Conservation (phyloP, 2,329 filamentous ascomycete genomes). For the Rhinocladiella similis region DNA sequence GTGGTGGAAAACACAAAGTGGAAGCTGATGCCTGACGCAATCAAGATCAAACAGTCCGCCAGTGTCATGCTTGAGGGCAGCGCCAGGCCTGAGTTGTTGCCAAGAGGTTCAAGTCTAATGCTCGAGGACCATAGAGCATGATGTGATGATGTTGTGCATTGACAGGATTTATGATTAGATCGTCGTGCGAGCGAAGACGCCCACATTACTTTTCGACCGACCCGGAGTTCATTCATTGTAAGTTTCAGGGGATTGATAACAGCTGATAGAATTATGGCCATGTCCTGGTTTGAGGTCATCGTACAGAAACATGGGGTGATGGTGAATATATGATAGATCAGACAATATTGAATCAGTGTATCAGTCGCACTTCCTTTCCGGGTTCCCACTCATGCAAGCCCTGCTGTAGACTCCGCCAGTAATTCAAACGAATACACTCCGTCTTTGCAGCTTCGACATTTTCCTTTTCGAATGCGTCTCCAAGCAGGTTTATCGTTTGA, state of each 20-base stretch:
- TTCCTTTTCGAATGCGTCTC: conserved; percentile 63
- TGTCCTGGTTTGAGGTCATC: not conserved
- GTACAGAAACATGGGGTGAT: not conserved
- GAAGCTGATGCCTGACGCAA: conserved; percentile 18
- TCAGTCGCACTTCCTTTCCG: conserved; percentile 62
- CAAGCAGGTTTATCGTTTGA: conserved; percentile 63
- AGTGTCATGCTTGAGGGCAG: conserved; percentile 6
- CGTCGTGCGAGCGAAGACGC: too few relatives aligned
- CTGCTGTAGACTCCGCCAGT: conserved; percentile 87
- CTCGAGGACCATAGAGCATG: conserved; percentile 5
- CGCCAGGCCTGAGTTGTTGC: conserved; percentile 6
- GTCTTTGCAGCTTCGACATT: conserved; percentile 66
- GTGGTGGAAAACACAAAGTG: conserved; percentile 14
- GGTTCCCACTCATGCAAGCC: conserved; percentile 81
- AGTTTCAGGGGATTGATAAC: not conserved
- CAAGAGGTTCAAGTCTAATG: conserved; percentile 16
- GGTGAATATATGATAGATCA: not conserved
- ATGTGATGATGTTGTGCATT: not conserved
- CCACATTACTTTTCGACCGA: too few relatives aligned
- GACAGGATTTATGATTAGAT: too few relatives aligned
- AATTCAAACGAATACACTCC: conserved; percentile 77
- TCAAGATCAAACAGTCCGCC: conserved; percentile 5
- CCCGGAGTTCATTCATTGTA: too few relatives aligned
- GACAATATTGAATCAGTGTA: conserved; percentile 48
- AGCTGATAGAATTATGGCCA: not conserved